Conservation (phyloP, 495 filamentous ascomycete genomes). For the Margaritispora aquatica region DNA sequence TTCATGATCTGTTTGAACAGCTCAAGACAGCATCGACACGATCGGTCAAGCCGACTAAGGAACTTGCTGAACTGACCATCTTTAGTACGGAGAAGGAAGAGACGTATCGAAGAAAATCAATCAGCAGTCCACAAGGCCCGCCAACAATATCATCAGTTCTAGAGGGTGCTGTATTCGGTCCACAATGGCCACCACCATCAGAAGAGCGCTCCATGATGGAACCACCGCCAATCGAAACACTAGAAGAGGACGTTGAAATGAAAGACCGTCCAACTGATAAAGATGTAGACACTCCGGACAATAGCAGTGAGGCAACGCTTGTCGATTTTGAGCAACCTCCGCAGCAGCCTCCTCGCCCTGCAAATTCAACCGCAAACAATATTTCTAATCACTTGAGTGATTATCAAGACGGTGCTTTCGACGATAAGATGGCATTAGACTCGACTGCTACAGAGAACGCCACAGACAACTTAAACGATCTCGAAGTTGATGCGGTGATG, state of each 20-base stretch:
- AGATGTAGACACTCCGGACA: conserved; percentile 3
- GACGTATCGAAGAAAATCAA: conserved; percentile 50
- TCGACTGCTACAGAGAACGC: conserved; percentile 5
- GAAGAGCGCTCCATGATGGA: too few relatives aligned
- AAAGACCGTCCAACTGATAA: conserved; percentile 14
- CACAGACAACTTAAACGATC: conserved; percentile 16
- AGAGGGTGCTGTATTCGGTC: conserved; percentile 26
- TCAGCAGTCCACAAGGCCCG: conserved; percentile 26
- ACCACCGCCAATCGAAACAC: not conserved
- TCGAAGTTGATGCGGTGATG: conserved; percentile 15
- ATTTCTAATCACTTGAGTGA: not conserved
- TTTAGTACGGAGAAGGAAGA: conserved; percentile 55
- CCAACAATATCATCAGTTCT: conserved; percentile 24
- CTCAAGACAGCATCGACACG: conserved; percentile 53
- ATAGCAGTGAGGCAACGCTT: conserved; percentile 24
- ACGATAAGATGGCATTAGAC: not conserved
- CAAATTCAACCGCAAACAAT: not conserved
- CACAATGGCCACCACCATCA: conserved; percentile 16
- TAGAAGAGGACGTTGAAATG: conserved; percentile 24
- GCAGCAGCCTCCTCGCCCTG: not conserved
- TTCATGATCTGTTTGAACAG: conserved; percentile 64
- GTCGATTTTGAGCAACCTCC: conserved; percentile 24
- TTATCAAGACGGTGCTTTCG: not conserved
- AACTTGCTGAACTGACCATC: conserved; percentile 78
- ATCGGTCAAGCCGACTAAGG: conserved; percentile 61